phyloP scores from a whole-genome alignment of 306 rosid genomes.

The Vigna nakashimae region DNA sequence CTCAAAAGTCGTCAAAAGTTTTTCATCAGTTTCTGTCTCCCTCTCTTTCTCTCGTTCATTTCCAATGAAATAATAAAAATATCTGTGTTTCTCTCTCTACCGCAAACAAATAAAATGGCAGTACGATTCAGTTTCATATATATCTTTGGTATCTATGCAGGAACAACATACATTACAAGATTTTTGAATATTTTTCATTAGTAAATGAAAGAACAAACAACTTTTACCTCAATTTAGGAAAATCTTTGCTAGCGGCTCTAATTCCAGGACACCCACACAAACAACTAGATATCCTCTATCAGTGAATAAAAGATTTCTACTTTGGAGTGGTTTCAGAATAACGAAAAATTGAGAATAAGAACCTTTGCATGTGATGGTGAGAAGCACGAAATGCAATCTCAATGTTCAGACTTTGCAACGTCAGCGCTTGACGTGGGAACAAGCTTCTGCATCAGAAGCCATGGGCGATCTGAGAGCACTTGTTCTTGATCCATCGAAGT shows the following conservation, averaged over 20 bases:
- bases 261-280: not conserved
- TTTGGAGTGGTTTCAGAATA: not conserved
- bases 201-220: not conserved
- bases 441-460: conserved; percentile 37
- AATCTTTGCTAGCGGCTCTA: not conserved
- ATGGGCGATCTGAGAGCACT: conserved; percentile 65
- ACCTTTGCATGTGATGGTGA: not conserved
- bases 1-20: too few relatives aligned
- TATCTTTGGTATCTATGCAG: not conserved
- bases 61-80: not conserved
- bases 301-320: not conserved
- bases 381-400: not conserved
- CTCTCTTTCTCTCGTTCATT: too few relatives aligned
- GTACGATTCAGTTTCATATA: not conserved
- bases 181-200: not conserved
- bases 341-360: not conserved
- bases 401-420: not conserved
- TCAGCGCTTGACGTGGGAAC: conserved; percentile 10
- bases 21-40: too few relatives aligned
- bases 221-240: not conserved
- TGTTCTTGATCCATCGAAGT: conserved; percentile 71
- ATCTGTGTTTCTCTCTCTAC: not conserved
- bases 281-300: not conserved
- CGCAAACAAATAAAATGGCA: not conserved
- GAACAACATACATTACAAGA: not conserved